These are phyloP conservation scores for Lentinula edodes DNA, from an alignment of 768 basidiomycete species.

Conservation along the genomic window DNA sequence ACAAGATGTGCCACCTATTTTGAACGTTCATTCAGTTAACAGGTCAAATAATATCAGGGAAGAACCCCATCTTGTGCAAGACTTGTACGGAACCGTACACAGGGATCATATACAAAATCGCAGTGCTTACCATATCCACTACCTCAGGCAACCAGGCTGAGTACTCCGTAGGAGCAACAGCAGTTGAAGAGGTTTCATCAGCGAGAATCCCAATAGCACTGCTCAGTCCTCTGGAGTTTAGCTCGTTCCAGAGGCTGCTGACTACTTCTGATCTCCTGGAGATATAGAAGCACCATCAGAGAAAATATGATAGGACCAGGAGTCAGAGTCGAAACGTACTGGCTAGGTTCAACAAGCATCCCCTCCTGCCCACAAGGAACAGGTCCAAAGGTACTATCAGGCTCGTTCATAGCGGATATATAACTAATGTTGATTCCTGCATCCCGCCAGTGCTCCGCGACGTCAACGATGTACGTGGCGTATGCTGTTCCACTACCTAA, in stretches of 20 bases:
- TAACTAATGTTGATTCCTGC: conserved; percentile 32
- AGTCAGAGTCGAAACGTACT: conserved; percentile 19
- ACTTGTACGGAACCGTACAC: neutral
- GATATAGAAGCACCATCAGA: neutral
- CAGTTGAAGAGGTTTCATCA: conserved; percentile 33
- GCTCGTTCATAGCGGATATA: conserved; percentile 41
- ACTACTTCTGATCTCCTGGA: conserved; percentile 34
- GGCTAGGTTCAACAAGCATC: conserved; percentile 34
- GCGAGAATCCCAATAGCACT: conserved; percentile 32
- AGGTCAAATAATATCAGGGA: too few relatives aligned
- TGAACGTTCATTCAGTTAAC: too few relatives aligned
- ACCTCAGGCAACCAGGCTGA: conserved; percentile 29
- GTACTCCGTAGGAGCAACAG: conserved; percentile 25
- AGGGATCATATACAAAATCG: neutral
- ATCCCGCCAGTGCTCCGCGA: conserved; percentile 31
- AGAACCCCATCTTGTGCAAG: too few relatives aligned
- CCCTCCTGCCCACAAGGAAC: conserved; percentile 40
- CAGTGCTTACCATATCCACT: conserved; percentile 18
- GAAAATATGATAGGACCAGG: neutral
- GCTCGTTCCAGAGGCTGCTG: conserved; percentile 28
- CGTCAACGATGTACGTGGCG: conserved; percentile 37
- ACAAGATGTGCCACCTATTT: conserved; percentile 29
- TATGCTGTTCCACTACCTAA: conserved; percentile 29
- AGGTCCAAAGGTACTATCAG: conserved; percentile 31
- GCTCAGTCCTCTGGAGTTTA: conserved; percentile 21